These are phyloP conservation scores for Trichophyton equinum DNA, from an alignment of 2,329 filamentous ascomycete genomes.

Conservation along the genomic window DNA sequence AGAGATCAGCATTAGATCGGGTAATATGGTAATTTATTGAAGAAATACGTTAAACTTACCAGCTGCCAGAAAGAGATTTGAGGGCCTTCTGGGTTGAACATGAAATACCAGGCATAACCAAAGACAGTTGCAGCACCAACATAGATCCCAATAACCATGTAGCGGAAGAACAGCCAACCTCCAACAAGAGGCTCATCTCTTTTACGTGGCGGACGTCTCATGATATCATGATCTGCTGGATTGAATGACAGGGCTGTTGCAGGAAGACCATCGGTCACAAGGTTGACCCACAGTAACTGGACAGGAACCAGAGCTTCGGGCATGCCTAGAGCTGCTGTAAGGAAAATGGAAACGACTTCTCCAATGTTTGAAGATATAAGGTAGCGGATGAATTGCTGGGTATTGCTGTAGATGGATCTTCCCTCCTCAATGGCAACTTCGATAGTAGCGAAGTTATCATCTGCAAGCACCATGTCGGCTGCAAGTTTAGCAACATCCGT, in stretches of 20 bases:
- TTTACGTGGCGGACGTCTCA: constrained; percentile 83
- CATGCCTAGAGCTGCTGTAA: constrained; percentile 93
- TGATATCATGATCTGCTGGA: constrained; percentile 94
- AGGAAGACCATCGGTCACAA: constrained; percentile 92
- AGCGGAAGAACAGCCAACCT: constrained; percentile 94
- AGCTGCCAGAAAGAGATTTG: constrained; percentile 86
- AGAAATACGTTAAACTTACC: constrained; percentile 28
- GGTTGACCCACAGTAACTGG: constrained; percentile 95
- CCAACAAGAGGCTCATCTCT: constrained; percentile 85
- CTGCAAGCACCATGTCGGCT: constrained; percentile 94
- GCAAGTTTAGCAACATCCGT: constrained; percentile 95
- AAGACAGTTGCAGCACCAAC: constrained; percentile 90
- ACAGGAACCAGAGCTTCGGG: constrained; percentile 94
- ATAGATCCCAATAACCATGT: constrained; percentile 90
- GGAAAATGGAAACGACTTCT: constrained; percentile 96
- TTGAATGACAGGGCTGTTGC: constrained; percentile 97
- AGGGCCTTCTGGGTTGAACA: constrained; percentile 82
- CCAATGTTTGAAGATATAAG: constrained; percentile 98
- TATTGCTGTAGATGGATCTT: constrained; percentile 98
- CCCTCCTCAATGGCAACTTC: constrained; percentile 93
- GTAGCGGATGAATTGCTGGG: constrained; percentile 98
- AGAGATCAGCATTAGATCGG: not conserved
- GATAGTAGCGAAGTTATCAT: constrained; percentile 98
- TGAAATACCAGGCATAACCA: constrained; percentile 99
- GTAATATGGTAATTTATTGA: constrained; percentile 3